A percentile compares a stretch with the other conserved stretches of the same genome.
phyloP scores from a whole-genome alignment of 306 rosid genomes.

The Coriaria nepalensis region DNA sequence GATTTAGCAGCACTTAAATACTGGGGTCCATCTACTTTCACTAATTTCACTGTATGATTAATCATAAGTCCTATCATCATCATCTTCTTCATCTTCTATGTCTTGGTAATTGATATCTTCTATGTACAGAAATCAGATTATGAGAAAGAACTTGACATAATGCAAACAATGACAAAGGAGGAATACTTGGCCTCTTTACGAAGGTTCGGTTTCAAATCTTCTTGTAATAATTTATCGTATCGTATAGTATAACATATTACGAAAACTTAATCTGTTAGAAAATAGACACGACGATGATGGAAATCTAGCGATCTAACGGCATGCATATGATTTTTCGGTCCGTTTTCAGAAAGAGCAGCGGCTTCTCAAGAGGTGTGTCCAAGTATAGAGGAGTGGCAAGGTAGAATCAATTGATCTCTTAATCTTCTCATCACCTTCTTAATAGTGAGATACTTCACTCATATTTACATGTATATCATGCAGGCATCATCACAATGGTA shows the following conservation, averaged over 20 bases:
- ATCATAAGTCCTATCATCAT: background rate
- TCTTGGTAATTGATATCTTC: too few species aligned
- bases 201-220: slow-evolving; percentile 34
- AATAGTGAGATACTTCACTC: background rate
- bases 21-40: slow-evolving; percentile 77
- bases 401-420: slow-evolving; percentile 12
- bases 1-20: slow-evolving; percentile 88
- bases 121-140: slow-evolving; percentile 49
- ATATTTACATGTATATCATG: background rate
- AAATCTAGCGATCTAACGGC: too few species aligned
- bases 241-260: too few species aligned
- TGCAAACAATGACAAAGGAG: slow-evolving; percentile 67
- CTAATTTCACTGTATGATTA: slow-evolving; percentile 56
- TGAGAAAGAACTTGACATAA: slow-evolving; percentile 57
- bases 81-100: background rate
- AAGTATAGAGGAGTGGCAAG: slow-evolving; percentile 91
- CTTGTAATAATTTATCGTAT: too few species aligned
- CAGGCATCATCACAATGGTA: slow-evolving; percentile 89
- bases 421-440: background rate
- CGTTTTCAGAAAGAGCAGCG: slow-evolving; percentile 67
- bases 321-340: background rate
- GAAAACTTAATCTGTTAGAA: too few species aligned
- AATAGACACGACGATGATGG: too few species aligned
- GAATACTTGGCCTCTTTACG: slow-evolving; percentile 84
- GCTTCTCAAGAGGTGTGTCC: slow-evolving; percentile 90